These are phyloP conservation scores for Nicotiana sylvestris DNA, from an alignment of 257 asterid genomes.

Conservation along the genomic window DNA sequence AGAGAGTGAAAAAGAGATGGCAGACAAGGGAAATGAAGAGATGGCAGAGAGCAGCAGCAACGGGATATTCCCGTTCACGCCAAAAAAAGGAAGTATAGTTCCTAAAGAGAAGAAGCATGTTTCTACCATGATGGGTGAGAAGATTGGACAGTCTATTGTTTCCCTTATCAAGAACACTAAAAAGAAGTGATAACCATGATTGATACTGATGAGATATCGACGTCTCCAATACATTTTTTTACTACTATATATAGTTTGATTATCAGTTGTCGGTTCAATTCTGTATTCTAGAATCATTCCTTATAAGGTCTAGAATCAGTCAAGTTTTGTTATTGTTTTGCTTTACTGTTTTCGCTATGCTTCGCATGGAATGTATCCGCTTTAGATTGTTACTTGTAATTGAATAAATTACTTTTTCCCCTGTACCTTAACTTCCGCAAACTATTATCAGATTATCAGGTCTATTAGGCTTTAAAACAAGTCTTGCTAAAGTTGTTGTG, in stretches of 20 bases:
- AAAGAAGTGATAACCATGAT: neutral
- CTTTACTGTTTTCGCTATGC: neutral
- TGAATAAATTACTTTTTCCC: no score
- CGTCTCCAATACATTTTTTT: neutral
- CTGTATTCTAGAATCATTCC: no score
- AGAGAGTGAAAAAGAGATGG: neutral
- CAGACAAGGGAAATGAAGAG: neutral
- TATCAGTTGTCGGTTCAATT: neutral
- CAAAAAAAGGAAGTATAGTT: neutral
- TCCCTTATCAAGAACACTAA: neutral
- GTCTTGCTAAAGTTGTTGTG: neutral
- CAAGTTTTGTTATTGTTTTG: neutral
- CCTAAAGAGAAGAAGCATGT: constrained; percentile 12
- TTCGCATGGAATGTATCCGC: no score
- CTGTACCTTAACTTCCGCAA: neutral
- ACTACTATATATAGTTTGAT: no score
- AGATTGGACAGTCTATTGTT: neutral
- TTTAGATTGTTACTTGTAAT: no score
- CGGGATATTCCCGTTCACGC: neutral
- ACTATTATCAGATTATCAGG: neutral
- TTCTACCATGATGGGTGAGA: constrained; percentile 11
- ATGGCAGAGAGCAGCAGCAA: neutral
- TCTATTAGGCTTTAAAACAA: neutral
- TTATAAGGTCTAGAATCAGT: no score
- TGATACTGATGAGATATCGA: neutral